These are phyloP conservation scores for Laetiporus sulphureus DNA, from an alignment of 1,284 basidiomycete species.

Conservation along the genomic window DNA sequence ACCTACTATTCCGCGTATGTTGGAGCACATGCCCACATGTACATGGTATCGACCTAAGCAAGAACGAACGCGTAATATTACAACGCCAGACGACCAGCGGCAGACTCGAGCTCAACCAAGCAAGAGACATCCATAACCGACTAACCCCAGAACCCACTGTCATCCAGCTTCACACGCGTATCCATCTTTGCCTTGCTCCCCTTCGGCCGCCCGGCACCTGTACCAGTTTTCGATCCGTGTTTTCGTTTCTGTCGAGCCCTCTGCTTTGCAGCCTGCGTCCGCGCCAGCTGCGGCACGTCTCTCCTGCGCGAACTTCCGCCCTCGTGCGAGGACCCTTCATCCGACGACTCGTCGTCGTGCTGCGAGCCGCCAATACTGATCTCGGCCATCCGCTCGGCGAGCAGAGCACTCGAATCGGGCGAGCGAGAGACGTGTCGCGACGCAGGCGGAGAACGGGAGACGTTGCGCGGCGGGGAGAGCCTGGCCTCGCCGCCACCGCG, in stretches of 20 bases:
- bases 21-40: no score
- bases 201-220: constrained; percentile 51
- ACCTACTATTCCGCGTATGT: no score
- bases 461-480: constrained; percentile 5
- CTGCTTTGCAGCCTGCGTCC: constrained; percentile 54
- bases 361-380: constrained; percentile 13
- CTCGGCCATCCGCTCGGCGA: constrained; percentile 17
- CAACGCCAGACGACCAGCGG: no score
- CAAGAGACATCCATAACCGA: no score
- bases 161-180: constrained; percentile 55
- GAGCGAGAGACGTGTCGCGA: constrained; percentile 17
- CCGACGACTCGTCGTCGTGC: constrained; percentile 4
- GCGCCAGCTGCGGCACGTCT: constrained; percentile 51
- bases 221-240: constrained; percentile 65
- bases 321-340: no score
- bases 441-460: constrained; percentile 19
- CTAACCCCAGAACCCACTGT: constrained; percentile 23
- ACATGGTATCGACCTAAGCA: no score
- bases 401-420: constrained; percentile 15
- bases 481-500: constrained; percentile 1
- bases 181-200: constrained; percentile 86
- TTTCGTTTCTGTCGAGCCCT: constrained; percentile 64
- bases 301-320: no score
- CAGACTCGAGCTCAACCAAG: no score
- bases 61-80: no score